Evolutionary conservation across 2,329 filamentous ascomycete species (phyloP), one percentile per base, ranked within the genome.

Genomic region (Westerdykella ornata): DNA sequence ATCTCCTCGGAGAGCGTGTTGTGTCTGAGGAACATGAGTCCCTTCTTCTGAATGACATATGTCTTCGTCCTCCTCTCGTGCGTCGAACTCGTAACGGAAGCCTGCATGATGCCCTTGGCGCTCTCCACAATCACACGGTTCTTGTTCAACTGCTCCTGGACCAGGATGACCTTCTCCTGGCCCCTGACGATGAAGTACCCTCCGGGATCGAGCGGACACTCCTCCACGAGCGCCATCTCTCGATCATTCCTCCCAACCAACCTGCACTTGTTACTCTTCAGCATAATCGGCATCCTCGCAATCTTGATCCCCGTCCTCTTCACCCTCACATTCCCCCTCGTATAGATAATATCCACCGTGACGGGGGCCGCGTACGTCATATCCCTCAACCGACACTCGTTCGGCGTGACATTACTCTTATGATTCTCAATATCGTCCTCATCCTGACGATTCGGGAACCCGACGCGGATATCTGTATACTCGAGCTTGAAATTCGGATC

Each of bases 361-460:
- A 98, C 94, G 1, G 90, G 90, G 8, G 92, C 92, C 15, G 88
- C 85, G 63, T 98, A 98, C n/a, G 90, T 97, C 77, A 95, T 89
- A 63, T 98, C 94, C 57, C 94, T 82, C 43, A 98, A 74, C 26
- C 92, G 85, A 62, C 92, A 98, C 71, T 98, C 94, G 72, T 97
- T 94, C 2, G 92, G 92, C 1, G 88, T 94, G 46, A 98, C 72
- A 5, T 70, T 73, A 7, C 74, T 76, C 42, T 68, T 63, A 39
- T 63, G 54, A 39, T 60, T 49, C 17, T 57, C 52, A 8, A 44
- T 80, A 56, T 78, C 74, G 57, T 83, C 82, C 67, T 79, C 80
- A 53, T 94, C 88, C 46, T 82, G 75, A 41, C 89, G 84, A 52
- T 86, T 84, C 5, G 94, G 92, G 32, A 74, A 78, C 16, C 85